phyloP scores from a whole-genome alignment of 2,329 filamentous ascomycete genomes.

The Acephala macrosclerotiorum region DNA sequence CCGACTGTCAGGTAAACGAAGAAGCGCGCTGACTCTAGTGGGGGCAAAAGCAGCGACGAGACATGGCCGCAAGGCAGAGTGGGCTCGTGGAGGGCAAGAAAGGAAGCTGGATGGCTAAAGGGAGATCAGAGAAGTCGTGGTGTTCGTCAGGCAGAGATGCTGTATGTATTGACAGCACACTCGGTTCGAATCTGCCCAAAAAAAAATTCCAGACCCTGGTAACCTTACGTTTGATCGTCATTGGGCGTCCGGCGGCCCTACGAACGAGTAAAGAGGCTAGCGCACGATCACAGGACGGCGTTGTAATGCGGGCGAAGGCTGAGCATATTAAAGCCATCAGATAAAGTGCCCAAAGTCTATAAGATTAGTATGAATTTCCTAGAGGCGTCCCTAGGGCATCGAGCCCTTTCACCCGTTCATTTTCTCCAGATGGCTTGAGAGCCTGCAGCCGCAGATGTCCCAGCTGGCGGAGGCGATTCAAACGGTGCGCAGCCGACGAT shows the following conservation, averaged over 20 bases:
- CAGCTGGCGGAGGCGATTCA: background rate
- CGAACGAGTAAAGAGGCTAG: slow-evolving; percentile 11
- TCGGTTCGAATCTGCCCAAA: slow-evolving; percentile 4
- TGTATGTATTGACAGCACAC: slow-evolving; percentile 15
- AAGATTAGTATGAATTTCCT: background rate
- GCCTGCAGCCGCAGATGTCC: background rate
- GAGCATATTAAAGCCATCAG: background rate
- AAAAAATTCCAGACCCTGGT: slow-evolving; percentile 11
- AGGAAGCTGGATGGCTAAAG: slow-evolving; percentile 22
- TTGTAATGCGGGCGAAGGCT: slow-evolving; percentile 25
- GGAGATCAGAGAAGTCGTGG: slow-evolving; percentile 5
- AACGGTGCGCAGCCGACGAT: slow-evolving; percentile 6
- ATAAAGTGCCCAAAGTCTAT: background rate
- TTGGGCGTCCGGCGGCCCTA: slow-evolving; percentile 13
- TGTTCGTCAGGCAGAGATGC: slow-evolving; percentile 36
- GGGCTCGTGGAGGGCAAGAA: slow-evolving; percentile 17
- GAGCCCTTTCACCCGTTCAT: background rate
- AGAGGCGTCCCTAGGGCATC: background rate
- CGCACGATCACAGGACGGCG: slow-evolving; percentile 33
- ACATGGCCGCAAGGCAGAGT: slow-evolving; percentile 21
- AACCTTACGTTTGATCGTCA: background rate
- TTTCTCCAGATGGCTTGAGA: background rate
- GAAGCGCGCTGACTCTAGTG: slow-evolving; percentile 50
- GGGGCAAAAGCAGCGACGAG: slow-evolving; percentile 37
- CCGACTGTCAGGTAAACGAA: slow-evolving; percentile 42